phyloP scores from a whole-genome alignment of 2,329 filamentous ascomycete species.

The Penicillium sp. region DNA sequence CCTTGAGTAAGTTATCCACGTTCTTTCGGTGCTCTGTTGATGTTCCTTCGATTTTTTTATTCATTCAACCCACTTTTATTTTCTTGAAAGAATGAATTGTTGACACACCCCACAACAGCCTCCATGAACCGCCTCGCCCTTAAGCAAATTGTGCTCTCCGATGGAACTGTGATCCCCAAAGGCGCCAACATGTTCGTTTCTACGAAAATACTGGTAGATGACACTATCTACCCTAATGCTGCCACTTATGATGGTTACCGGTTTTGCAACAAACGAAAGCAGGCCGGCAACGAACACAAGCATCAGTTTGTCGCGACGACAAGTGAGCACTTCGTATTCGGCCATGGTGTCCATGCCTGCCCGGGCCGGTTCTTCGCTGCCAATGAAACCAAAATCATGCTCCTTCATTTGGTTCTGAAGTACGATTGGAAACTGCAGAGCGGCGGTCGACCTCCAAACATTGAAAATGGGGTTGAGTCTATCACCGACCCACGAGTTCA shows the following conservation, averaged over 20 bases:
- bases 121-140: conserved; percentile 28
- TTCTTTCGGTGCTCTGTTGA: neutral
- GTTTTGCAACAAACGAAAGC: conserved; percentile 33
- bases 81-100: neutral
- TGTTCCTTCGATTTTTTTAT: neutral
- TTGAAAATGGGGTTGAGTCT: conserved; percentile 50
- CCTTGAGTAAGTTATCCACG: conserved; percentile 24
- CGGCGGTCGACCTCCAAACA: conserved; percentile 40
- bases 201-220: conserved; percentile 25
- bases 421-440: conserved; percentile 53
- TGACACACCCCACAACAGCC: conserved; percentile 16
- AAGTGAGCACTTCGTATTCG: conserved; percentile 35
- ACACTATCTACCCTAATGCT: conserved; percentile 29
- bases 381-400: conserved; percentile 57
- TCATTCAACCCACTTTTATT: neutral
- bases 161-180: conserved; percentile 34
- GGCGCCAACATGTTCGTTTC: conserved; percentile 29
- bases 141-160: conserved; percentile 28
- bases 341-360: conserved; percentile 42
- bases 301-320: conserved; percentile 35
- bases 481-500: conserved; percentile 34
- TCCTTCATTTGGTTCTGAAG: conserved; percentile 53
- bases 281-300: conserved; percentile 32
- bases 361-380: conserved; percentile 59
- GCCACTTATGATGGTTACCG: conserved; percentile 36